Evolutionary conservation across 2,329 filamentous ascomycete genomes (phyloP).

Genomic region (Hymenoscyphus scutula): DNA sequence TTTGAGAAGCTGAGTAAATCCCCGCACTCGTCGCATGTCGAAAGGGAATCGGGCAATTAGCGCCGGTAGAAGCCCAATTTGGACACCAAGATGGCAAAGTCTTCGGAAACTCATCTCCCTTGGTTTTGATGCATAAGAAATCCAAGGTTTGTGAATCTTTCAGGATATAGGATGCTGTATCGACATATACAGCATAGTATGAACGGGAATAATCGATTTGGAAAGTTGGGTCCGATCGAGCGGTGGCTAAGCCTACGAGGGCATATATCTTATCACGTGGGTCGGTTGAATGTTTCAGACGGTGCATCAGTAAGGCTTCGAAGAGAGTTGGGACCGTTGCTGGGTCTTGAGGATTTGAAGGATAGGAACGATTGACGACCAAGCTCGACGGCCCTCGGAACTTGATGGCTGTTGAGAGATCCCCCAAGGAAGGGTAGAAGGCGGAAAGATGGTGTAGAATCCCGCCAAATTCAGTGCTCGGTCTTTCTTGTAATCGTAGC

Average conservation of each 20-base stretch:
- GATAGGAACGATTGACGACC: background rate
- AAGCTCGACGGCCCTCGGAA: background rate
- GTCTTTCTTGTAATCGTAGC: background rate
- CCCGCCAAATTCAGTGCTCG: background rate
- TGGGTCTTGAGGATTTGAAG: background rate
- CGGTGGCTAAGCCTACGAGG: constrained; percentile 12
- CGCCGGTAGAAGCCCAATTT: constrained; percentile 1
- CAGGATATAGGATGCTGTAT: constrained; percentile 10
- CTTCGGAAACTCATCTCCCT: background rate
- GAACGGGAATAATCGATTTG: constrained; percentile 11
- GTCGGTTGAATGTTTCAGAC: constrained; percentile 4
- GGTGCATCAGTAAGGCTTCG: background rate
- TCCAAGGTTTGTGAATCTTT: background rate
- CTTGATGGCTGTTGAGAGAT: background rate
- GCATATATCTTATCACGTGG: constrained; percentile 14
- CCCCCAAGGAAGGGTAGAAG: background rate
- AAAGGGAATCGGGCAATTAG: background rate
- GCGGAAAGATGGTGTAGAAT: background rate
- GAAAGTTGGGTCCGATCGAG: constrained; percentile 2
- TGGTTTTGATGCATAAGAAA: background rate
- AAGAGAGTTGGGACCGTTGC: background rate
- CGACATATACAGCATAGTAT: constrained; percentile 4
- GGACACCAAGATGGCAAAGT: constrained; percentile 8
- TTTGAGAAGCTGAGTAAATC: background rate
- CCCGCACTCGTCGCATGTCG: background rate